These are phyloP conservation scores for Mallotus nudiflorus DNA, from an alignment of 345 rosid genomes.

Conservation along the genomic window DNA sequence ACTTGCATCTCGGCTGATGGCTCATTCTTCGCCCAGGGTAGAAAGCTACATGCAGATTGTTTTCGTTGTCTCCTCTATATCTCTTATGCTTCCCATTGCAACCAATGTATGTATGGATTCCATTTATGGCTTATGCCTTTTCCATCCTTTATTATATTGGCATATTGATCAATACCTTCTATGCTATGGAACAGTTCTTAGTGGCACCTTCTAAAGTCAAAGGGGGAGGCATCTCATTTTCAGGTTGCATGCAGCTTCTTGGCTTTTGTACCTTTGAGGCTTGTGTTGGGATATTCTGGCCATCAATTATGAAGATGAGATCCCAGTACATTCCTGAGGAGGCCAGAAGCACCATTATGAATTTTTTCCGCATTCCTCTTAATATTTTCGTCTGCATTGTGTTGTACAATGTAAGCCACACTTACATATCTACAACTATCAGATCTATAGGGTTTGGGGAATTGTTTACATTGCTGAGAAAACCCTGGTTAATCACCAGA, in stretches of 20 bases:
- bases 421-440: background rate
- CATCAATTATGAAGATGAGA: constrained; percentile 98
- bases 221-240: constrained; percentile 69
- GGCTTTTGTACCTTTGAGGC: constrained; percentile 96
- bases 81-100: constrained; percentile 72
- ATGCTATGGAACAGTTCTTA: constrained; percentile 50
- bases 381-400: constrained; percentile 84
- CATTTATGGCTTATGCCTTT: background rate
- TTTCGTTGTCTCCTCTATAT: constrained; percentile 60
- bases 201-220: constrained; percentile 65
- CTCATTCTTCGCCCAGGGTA: constrained; percentile 64
- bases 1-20: constrained; percentile 84
- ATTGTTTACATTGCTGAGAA: background rate
- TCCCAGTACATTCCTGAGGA: constrained; percentile 98
- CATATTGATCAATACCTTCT: background rate
- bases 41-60: constrained; percentile 95
- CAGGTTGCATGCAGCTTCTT: constrained; percentile 72
- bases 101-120: constrained; percentile 50
- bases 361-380: constrained; percentile 93
- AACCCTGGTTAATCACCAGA: background rate
- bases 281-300: constrained; percentile 95
- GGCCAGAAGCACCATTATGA: constrained; percentile 97
- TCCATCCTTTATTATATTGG: background rate
- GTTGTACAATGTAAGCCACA: constrained; percentile 71
- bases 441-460: background rate